Percentiles rank a stretch among this genome's conserved stretches.
These are phyloP conservation scores for Botrytis fabae DNA, from an alignment of 2,329 filamentous ascomycete species.

Conservation along the genomic window DNA sequence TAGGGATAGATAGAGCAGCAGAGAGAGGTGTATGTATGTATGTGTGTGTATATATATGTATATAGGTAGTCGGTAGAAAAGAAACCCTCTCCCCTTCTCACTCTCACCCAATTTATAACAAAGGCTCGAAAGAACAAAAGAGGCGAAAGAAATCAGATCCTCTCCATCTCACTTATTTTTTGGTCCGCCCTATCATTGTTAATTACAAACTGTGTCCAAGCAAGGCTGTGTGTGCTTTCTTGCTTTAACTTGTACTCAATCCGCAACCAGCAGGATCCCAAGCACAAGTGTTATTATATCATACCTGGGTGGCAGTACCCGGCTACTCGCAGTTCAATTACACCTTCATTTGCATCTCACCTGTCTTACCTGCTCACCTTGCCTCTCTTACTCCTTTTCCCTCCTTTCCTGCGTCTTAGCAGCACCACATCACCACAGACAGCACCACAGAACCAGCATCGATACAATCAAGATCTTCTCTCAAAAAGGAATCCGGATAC, in stretches of 20 bases:
- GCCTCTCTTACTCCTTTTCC: too few species aligned
- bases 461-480: neutral
- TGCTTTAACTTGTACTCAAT: neutral
- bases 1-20: too few species aligned
- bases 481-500: neutral
- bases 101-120: neutral
- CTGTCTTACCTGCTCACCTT: too few species aligned
- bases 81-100: neutral
- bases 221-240: neutral
- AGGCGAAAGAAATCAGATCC: neutral
- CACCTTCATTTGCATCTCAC: neutral
- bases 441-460: too few species aligned
- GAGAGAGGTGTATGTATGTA: too few species aligned
- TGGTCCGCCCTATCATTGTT: neutral
- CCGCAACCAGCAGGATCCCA: neutral
- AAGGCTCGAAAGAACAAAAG: neutral
- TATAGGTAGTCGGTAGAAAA: neutral
- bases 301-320: neutral
- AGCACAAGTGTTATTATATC: neutral
- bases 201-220: conserved; percentile 1
- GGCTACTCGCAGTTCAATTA: neutral
- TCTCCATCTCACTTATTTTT: neutral
- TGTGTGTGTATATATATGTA: too few species aligned
- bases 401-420: too few species aligned
- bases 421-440: neutral